phyloP scores from a whole-genome alignment of 257 asterid species.

The Scutellaria minor region DNA sequence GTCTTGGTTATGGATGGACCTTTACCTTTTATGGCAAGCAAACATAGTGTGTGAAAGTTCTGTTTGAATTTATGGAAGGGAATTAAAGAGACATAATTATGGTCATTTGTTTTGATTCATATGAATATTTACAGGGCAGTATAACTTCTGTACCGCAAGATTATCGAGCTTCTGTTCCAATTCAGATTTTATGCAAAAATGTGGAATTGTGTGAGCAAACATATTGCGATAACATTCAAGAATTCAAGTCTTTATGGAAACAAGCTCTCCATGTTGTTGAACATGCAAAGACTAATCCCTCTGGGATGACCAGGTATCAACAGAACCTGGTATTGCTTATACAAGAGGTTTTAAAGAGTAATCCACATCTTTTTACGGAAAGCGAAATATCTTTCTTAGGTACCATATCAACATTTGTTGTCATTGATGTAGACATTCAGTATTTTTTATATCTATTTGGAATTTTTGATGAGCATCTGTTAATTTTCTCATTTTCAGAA shows the following conservation, averaged over 20 bases:
- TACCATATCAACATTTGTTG: slow-evolving; percentile 36
- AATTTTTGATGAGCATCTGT: slow-evolving; percentile 29
- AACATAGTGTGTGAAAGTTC: not conserved
- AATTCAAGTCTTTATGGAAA: slow-evolving; percentile 62
- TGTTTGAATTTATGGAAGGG: not conserved
- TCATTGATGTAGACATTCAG: not conserved
- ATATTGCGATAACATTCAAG: slow-evolving; percentile 42
- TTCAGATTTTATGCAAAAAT: slow-evolving; percentile 62
- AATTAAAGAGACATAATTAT: not conserved
- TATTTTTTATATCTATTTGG: slow-evolving; percentile 24
- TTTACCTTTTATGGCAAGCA: not conserved
- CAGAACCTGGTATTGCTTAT: slow-evolving; percentile 69
- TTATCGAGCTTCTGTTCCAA: slow-evolving; percentile 66
- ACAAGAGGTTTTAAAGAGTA: slow-evolving; percentile 69
- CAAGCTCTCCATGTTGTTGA: slow-evolving; percentile 53
- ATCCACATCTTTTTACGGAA: slow-evolving; percentile 64
- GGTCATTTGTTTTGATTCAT: slow-evolving; percentile 29
- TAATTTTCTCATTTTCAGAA: slow-evolving; percentile 55
- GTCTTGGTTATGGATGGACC: slow-evolving; percentile 20
- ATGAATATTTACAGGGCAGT: slow-evolving; percentile 60
- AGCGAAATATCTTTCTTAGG: slow-evolving; percentile 81
- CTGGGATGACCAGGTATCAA: slow-evolving; percentile 67
- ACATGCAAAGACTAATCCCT: slow-evolving; percentile 55
- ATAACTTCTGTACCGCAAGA: slow-evolving; percentile 69
- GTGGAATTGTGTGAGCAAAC: slow-evolving; percentile 40